A percentile compares a stretch with the other conserved stretches of the same genome.
Evolutionary conservation across 352 stramenopile genomes (phyloP).

Genomic region (Globisporangium yorkense): DNA sequence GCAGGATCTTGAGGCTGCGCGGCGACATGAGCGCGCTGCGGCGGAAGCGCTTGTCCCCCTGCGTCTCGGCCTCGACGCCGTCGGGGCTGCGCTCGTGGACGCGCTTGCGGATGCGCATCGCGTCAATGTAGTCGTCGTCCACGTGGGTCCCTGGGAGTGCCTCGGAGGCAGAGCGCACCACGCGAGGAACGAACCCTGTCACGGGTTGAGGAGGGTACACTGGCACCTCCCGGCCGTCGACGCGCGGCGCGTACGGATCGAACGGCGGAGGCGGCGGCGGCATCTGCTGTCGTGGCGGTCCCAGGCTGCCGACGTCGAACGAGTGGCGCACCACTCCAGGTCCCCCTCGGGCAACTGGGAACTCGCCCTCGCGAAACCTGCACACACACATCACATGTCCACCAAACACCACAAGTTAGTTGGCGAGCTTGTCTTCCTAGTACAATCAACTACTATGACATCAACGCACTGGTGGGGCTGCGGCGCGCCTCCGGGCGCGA

Average conservation of each 20-base stretch:
- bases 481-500: conserved; percentile 1
- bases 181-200: conserved; percentile 28
- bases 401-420: no score
- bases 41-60: conserved; percentile 39
- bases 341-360: conserved; percentile 29
- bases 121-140: conserved; percentile 68
- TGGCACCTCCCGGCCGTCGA: conserved; percentile 11
- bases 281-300: conserved; percentile 12
- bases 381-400: conserved; percentile 1
- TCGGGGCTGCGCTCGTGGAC: conserved; percentile 39
- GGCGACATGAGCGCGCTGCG: conserved; percentile 50
- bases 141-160: conserved; percentile 34
- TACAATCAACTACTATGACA: neutral
- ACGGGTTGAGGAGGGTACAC: neutral
- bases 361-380: conserved; percentile 23
- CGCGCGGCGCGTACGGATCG: conserved; percentile 13
- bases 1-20: conserved; percentile 65
- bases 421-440: no score
- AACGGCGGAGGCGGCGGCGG: conserved; percentile 4
- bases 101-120: conserved; percentile 60
- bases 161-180: conserved; percentile 64
- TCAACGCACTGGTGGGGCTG: conserved; percentile 15
- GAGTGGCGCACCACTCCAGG: conserved; percentile 39
- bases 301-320: conserved; percentile 62
- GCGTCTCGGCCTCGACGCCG: conserved; percentile 15